These are phyloP conservation scores for Gossypium trilobum DNA, from an alignment of 441 rosid species.

Conservation along the genomic window DNA sequence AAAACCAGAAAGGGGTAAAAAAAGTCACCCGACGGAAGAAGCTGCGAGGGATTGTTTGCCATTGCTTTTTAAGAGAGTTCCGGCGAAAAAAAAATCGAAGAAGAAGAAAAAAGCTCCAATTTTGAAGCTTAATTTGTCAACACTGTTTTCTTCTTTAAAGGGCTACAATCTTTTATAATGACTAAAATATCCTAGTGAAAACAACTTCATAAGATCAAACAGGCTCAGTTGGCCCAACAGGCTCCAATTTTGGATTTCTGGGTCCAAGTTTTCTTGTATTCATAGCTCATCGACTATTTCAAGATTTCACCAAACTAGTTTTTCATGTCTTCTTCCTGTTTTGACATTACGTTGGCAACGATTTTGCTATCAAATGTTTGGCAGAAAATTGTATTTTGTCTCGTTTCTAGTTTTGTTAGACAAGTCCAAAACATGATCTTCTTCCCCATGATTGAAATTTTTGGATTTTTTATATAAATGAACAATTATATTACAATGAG, in stretches of 20 bases:
- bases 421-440: neutral
- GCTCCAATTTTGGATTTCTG: neutral
- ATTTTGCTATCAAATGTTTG: neutral
- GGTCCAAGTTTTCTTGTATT: too few species aligned
- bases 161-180: neutral
- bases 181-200: neutral
- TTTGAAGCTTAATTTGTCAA: neutral
- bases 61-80: conserved; percentile 19
- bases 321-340: neutral
- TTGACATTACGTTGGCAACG: neutral
- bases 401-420: neutral
- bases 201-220: neutral
- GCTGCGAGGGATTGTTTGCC: conserved; percentile 91
- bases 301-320: neutral
- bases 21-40: conserved; percentile 59
- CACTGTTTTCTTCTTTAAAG: neutral
- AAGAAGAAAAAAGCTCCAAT: neutral
- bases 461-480: too few species aligned
- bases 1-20: neutral
- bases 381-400: neutral
- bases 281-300: neutral
- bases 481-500: too few species aligned
- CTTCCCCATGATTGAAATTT: too few species aligned
- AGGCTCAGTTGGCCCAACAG: neutral
- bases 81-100: neutral